Evolutionary conservation across 192 early-diverging fungal species (phyloP), one percentile per base, ranked within the genome.

Genomic region (Linnemannia zychae): DNA sequence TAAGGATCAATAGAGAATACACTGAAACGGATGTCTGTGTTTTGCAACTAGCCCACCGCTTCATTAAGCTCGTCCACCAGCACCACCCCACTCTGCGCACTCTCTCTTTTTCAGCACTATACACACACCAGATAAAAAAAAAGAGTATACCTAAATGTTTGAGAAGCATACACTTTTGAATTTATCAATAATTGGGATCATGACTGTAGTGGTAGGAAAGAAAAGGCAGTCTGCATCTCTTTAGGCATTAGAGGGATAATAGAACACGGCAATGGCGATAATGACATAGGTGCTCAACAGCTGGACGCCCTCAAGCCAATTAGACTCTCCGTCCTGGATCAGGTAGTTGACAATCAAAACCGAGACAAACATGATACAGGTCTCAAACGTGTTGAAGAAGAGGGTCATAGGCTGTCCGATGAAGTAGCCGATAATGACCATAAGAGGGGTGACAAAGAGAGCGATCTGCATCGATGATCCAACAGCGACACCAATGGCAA

Each of bases 381-480:
- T 96, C 72, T 97, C 95, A 81, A 97, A 95, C 5, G 90, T 87
- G 37, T 93, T 90, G 81, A 99, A 99, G 84, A 92, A 94, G 4
- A 99, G 88, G 28, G 94, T 94, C 91, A 99, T 93, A 18, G 93
- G 93, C 81, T 94, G 82, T 73, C 81, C 90, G 77, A 97, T 95
- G 71, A 94, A 92, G 96, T 97, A 98, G 24, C 97, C 98, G 47
- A 93, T 88, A 66, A 98, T 90, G 72, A 94, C 93, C 52, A 93
- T 82, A 31, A 93, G 71, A 1, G 93, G 94, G 13, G 92, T 89
- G 13, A 96, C 91, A 70, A 97, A 94, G 66, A 97, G 89, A 1
- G 95, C 94, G 67, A 99, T 98, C 87, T 99, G 98, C 90, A 97
- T 93, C 50, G 94, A 95, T 7, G 94, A 95, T 22, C 97, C 98